Evolutionary conservation across 176 grass and related monocot species (phyloP).

Genomic region (Paspalum vaginatum): DNA sequence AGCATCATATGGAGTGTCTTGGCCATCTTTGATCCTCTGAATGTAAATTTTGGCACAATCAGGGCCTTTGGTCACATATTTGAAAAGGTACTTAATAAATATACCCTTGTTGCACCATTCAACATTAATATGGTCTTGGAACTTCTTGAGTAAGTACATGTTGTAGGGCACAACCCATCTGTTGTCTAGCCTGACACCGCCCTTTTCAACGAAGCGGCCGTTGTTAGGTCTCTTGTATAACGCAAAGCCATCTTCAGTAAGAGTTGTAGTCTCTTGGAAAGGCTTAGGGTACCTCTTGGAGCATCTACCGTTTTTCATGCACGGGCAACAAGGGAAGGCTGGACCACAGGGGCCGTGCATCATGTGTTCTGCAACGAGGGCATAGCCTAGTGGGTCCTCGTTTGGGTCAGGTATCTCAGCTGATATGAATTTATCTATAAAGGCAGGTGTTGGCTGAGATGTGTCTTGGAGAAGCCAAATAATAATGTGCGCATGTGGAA

Average conservation of each 20-base stretch:
- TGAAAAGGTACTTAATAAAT: neutral
- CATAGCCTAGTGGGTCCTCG: neutral
- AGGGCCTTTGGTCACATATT: neutral
- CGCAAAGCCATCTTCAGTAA: neutral
- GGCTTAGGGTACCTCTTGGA: neutral
- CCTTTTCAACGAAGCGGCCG: neutral
- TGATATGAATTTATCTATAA: neutral
- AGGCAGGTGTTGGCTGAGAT: accelerated
- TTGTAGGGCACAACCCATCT: neutral
- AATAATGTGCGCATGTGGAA: neutral
- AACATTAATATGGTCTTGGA: neutral
- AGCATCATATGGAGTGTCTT: neutral
- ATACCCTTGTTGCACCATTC: neutral
- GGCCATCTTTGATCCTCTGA: neutral
- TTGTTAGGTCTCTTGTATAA: neutral
- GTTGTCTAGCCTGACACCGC: neutral
- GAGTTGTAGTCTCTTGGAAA: neutral
- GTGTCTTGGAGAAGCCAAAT: neutral
- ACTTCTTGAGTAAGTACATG: neutral
- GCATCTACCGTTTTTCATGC: neutral
- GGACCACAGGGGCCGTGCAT: neutral
- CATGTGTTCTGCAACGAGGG: neutral
- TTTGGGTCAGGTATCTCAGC: neutral
- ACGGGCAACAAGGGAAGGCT: no score
- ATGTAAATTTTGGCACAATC: neutral